Evolutionary conservation across 2,329 filamentous ascomycete species (phyloP), one percentile per base, ranked within the genome.

Genomic region (Pyricularia sp.): DNA sequence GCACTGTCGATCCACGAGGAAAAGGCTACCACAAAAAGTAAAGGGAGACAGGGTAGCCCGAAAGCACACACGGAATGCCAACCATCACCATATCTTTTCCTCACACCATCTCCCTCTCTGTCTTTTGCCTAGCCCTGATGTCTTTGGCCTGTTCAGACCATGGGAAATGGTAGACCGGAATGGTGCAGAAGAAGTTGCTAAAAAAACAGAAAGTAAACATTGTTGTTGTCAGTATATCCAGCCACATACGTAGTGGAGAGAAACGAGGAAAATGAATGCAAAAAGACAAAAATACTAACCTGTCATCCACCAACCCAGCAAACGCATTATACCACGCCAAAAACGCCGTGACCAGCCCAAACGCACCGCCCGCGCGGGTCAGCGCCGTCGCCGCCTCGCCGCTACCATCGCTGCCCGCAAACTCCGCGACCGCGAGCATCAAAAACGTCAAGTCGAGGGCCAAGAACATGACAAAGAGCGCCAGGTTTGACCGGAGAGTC

Each of bases 131-230:
- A n/a, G 76, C 77, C 71, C 89, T 86, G 70, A 77, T 78, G 78
- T 88, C 85, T 71, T 86, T 86, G 68, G 88, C 91, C 81, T 90
- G 91, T 75, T 91, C 90, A 55, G 92, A 94, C 94, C 94, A 97
- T 68, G 94, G 94, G 85, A 97, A 96, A 84, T 97, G 93, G 75
- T 91, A 90, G 72, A 97, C 93, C 67, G 94, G 94, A 71, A 97
- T 88, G 79, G 95, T 85, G 84, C 97, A 95, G 88, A 97, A 97
- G 31, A 86, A 89, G 81, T 90, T 90, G 83, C 92, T 95, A 75
- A 12, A 25, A 4, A 17, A 33, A 12, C 42, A 4, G 20, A n/a
- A n/a, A n/a, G 30, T 26, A 3, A 14, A 5, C 33, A 36, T 6
- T 12, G 14, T 2, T 3, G 5, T 36, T 2, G 33, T 36, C 33